Base-by-base conservation (phyloP, 2,329 filamentous ascomycete species). In the Teratosphaeria gauchensis region DNA sequence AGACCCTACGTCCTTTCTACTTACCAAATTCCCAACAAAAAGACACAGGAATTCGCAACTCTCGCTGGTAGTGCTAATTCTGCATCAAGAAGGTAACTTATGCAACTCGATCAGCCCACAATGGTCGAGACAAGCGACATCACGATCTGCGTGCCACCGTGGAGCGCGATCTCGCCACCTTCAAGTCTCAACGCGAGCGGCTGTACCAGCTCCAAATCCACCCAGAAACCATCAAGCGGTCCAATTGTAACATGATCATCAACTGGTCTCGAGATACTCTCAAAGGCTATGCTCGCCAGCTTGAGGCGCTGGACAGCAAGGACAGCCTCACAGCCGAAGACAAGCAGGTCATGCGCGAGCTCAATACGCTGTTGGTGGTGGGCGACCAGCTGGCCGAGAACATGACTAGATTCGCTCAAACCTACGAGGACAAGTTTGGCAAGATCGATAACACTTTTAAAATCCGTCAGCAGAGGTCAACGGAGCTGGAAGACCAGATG, bases 211-310 rank as follows among this genome's bases (percentile, higher is more conserved):
- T 64, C 42, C 30, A 54, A 32, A 42, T 54, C 1, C 30, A 52
- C 8, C 30, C 57, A 12, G 31, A 54, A 2, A 31, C 58, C 8
- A 56, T 62, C 30, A 56, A 52, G 9, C 38, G 46, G 21, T 35
- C 56, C 42, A 60, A 61, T 51, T 46, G 54, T 6, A 63, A 59
- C 31, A 21, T 53, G n/a, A 54, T 65, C 33, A 57, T 55, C 46
- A 58, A 59, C 28, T 63, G 60, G 60, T 61, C 61, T n/a, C 56
- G 57, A 24, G 53, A 60, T 4, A 48, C 56, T n/a, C 57, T 64
- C 55, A 52, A 38, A 14, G 54, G 61, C 4, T 62, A 59, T 30
- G 57, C 55, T 16, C 19, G 35, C 3, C 46, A 61, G n/a, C 59
- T 64, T 5, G 54, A 57, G 1, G 1, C 51, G 21, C 42, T 64